Conservation (phyloP, 306 rosid species). For the Geum urbanum region DNA sequence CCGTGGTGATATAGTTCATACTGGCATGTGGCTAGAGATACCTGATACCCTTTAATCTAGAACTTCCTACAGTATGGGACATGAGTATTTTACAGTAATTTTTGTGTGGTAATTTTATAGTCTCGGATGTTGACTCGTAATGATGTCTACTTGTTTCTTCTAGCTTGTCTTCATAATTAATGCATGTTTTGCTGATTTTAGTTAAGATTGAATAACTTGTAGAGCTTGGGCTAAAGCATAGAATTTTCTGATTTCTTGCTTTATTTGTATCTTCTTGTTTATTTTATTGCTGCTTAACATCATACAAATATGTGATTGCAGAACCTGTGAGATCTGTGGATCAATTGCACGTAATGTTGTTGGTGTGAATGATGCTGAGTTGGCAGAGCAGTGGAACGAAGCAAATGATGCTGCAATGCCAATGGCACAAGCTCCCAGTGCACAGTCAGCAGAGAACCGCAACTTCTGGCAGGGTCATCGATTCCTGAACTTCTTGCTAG, state of each 20-base stretch:
- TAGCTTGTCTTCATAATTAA: not conserved
- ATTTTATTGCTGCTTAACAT: not conserved
- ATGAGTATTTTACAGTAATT: no score
- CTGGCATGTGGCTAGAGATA: no score
- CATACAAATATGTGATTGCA: conserved; percentile 25
- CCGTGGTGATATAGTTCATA: no score
- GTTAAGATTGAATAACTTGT: not conserved
- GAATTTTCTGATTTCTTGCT: not conserved
- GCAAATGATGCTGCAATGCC: conserved; percentile 43
- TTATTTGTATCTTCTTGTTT: not conserved
- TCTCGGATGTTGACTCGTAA: no score
- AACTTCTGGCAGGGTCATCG: conserved; percentile 90
- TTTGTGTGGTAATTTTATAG: no score
- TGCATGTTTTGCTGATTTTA: not conserved
- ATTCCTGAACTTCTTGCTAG: conserved; percentile 74
- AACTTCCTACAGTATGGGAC: no score
- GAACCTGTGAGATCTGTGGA: conserved; percentile 91
- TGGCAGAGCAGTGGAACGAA: conserved; percentile 55
- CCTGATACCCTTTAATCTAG: no score
- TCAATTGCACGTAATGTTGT: conserved; percentile 68
- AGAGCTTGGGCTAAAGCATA: not conserved
- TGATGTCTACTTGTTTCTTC: not conserved
- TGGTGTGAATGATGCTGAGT: conserved; percentile 57
- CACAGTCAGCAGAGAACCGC: conserved; percentile 38
- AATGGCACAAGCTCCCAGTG: conserved; percentile 34